phyloP scores from a whole-genome alignment of 345 rosid genomes.

The Murraya paniculata region DNA sequence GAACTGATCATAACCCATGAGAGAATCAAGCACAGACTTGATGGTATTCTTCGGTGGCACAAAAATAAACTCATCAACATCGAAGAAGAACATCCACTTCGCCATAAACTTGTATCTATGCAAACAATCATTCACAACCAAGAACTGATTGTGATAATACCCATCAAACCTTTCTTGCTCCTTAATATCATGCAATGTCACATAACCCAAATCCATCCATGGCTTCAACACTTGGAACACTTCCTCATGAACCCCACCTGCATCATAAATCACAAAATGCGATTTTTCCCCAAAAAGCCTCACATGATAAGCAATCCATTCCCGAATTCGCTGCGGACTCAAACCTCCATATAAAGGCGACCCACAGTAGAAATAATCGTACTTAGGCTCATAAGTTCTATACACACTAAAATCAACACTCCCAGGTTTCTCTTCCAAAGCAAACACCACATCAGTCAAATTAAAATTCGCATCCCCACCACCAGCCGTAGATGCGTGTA shows the following conservation, averaged over 20 bases:
- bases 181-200: conserved; percentile 68
- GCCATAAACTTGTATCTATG: conserved; percentile 73
- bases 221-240: conserved; percentile 76
- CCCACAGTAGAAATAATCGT: conserved; percentile 84
- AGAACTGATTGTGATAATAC: conserved; percentile 88
- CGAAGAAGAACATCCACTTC: conserved; percentile 93
- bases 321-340: conserved; percentile 80
- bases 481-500: conserved; percentile 71
- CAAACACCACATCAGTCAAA: conserved; percentile 56
- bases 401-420: conserved; percentile 38
- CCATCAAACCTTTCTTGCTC: conserved; percentile 95
- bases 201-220: conserved; percentile 89
- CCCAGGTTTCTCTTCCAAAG: conserved; percentile 47
- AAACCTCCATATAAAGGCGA: conserved; percentile 73
- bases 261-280: conserved; percentile 85
- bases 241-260: conserved; percentile 76
- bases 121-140: conserved; percentile 90
- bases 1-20: conserved; percentile 57
- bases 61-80: conserved; percentile 75
- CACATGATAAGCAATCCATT: conserved; percentile 87
- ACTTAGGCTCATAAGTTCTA: conserved; percentile 39
- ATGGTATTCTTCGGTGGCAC: conserved; percentile 55
- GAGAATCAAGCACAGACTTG: conserved; percentile 57
- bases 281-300: conserved; percentile 67
- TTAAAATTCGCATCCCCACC: conserved; percentile 58